Conservation (phyloP, 2,329 filamentous ascomycete genomes). For the Exophiala xenobiotica region DNA sequence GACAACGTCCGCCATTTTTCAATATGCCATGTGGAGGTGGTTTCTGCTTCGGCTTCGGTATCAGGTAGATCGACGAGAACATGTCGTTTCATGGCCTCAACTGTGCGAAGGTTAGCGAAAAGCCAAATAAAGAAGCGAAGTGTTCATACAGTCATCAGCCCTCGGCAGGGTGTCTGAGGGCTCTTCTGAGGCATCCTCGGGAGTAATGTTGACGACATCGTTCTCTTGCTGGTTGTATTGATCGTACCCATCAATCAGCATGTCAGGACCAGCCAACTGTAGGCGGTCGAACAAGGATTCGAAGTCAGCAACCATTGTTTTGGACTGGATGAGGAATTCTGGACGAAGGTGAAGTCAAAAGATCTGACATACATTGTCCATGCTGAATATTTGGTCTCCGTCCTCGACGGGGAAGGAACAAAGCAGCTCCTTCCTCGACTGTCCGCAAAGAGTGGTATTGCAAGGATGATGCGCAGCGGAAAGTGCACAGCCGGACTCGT, state of each 20-base stretch:
- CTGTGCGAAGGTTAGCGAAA: conserved; percentile 44
- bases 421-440: conserved; percentile 19
- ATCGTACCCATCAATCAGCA: conserved; percentile 59
- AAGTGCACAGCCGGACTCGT: conserved; percentile 4
- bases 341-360: conserved; percentile 19
- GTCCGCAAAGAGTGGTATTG: conserved; percentile 16
- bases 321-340: background rate
- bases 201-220: conserved; percentile 62
- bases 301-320: conserved; percentile 33
- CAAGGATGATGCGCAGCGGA: conserved; percentile 1
- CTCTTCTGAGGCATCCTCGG: conserved; percentile 58
- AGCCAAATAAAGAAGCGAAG: conserved; percentile 14
- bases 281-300: conserved; percentile 25
- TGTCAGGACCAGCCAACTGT: conserved; percentile 59
- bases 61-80: conserved; percentile 76
- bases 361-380: conserved; percentile 45
- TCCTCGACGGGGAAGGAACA: conserved; percentile 3
- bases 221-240: conserved; percentile 62
- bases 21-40: conserved; percentile 81
- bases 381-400: conserved; percentile 31
- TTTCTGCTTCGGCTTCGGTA: conserved; percentile 74
- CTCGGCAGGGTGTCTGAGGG: conserved; percentile 53
- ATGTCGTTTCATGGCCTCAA: conserved; percentile 80
- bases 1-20: conserved; percentile 73
- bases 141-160: conserved; percentile 57